phyloP scores from a whole-genome alignment of 371 early-diverging fungal genomes.

The Mucor saturninus region DNA sequence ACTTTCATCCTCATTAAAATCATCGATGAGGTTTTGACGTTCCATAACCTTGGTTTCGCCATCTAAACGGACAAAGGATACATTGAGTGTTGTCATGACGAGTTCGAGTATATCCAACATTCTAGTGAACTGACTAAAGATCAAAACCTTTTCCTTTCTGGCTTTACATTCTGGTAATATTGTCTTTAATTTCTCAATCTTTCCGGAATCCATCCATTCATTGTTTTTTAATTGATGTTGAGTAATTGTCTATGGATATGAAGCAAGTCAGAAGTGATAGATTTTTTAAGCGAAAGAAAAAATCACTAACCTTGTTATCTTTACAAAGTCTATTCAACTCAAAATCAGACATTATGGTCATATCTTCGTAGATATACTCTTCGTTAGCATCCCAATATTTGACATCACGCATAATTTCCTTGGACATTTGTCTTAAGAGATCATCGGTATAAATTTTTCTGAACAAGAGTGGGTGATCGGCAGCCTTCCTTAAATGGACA shows the following conservation, averaged over 20 bases:
- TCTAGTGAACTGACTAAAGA: slow-evolving; percentile 87
- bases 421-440: slow-evolving; percentile 68
- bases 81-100: slow-evolving; percentile 53
- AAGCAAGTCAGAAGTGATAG: background rate
- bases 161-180: slow-evolving; percentile 62
- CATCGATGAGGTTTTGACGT: slow-evolving; percentile 79
- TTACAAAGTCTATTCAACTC: slow-evolving; percentile 76
- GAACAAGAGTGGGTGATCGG: slow-evolving; percentile 85
- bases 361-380: slow-evolving; percentile 83
- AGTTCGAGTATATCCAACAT: slow-evolving; percentile 66
- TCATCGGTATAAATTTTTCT: slow-evolving; percentile 66
- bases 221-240: slow-evolving; percentile 60
- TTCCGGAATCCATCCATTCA: slow-evolving; percentile 81
- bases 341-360: slow-evolving; percentile 86
- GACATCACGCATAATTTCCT: slow-evolving; percentile 56
- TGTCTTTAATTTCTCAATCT: slow-evolving; percentile 64
- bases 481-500: slow-evolving; percentile 86
- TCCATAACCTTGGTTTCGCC: slow-evolving; percentile 70
- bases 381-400: slow-evolving; percentile 69
- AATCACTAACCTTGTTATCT: slow-evolving; percentile 57
- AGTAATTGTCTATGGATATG: slow-evolving; percentile 43
- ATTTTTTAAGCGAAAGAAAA: background rate
- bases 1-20: slow-evolving; percentile 67
- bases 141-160: slow-evolving; percentile 63
- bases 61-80: slow-evolving; percentile 64